Conservation (phyloP, 2,329 filamentous ascomycete genomes). For the Pseudogymnoascus sp. region DNA sequence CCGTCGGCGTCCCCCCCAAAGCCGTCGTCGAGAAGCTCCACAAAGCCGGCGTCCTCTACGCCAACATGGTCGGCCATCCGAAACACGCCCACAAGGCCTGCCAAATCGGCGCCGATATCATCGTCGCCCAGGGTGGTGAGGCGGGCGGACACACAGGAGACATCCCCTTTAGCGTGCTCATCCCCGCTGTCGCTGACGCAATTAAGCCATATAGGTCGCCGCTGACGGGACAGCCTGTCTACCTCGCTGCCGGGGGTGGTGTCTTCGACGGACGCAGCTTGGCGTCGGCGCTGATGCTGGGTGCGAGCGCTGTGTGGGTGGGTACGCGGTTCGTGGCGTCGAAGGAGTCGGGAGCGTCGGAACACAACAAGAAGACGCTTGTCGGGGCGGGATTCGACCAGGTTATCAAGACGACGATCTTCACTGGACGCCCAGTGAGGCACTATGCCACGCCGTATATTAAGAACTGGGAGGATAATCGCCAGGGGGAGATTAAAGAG, state of each 20-base stretch:
- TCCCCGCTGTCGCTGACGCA: slow-evolving; percentile 82
- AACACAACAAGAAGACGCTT: slow-evolving; percentile 86
- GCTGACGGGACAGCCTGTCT: slow-evolving; percentile 77
- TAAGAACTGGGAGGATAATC: slow-evolving; percentile 87
- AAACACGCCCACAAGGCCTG: slow-evolving; percentile 98
- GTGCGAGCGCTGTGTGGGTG: slow-evolving; percentile 89
- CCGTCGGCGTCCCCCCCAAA: slow-evolving; percentile 88
- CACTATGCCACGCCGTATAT: slow-evolving; percentile 91
- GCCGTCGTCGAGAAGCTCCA: slow-evolving; percentile 85
- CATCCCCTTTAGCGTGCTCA: slow-evolving; percentile 84
- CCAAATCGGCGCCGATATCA: slow-evolving; percentile 85
- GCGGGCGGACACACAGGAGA: slow-evolving; percentile 95
- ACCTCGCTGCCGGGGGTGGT: slow-evolving; percentile 91
- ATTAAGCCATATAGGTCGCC: slow-evolving; percentile 76
- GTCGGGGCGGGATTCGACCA: slow-evolving; percentile 78
- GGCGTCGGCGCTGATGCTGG: slow-evolving; percentile 86
- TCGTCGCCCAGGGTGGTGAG: slow-evolving; percentile 97
- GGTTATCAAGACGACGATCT: slow-evolving; percentile 90
- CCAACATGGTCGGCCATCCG: slow-evolving; percentile 99
- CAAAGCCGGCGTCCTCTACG: slow-evolving; percentile 81
- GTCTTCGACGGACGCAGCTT: slow-evolving; percentile 88
- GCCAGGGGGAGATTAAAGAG: slow-evolving; percentile 77
- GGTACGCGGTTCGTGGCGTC: slow-evolving; percentile 92
- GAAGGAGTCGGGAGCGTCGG: slow-evolving; percentile 89
- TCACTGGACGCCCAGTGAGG: slow-evolving; percentile 82